Conservation (phyloP, 228 moss, liverwort and hornwort species). For the Sphagnum magellanicum region DNA sequence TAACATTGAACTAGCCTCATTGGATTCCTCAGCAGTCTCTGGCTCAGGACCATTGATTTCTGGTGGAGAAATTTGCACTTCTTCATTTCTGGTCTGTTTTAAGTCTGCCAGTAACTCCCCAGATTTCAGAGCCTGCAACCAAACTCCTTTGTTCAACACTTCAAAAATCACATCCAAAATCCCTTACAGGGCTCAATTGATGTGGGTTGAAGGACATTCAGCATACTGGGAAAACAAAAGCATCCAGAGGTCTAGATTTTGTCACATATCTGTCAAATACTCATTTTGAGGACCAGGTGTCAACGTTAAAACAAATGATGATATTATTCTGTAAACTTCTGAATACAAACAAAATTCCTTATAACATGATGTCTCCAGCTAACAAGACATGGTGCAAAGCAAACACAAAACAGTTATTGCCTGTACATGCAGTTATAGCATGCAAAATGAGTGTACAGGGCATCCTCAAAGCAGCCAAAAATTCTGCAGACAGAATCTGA, state of each 20-base stretch:
- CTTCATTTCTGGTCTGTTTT: conserved; percentile 62
- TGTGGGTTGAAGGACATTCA: background rate
- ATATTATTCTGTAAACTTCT: too few species aligned
- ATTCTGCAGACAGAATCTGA: background rate
- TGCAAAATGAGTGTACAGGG: background rate
- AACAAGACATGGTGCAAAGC: too few species aligned
- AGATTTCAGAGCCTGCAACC: conserved; percentile 73
- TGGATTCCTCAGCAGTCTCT: conserved; percentile 30
- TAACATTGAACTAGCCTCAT: conserved; percentile 62
- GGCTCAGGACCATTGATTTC: conserved; percentile 27
- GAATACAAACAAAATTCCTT: too few species aligned
- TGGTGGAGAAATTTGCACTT: conserved; percentile 17
- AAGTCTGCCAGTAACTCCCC: conserved; percentile 83
- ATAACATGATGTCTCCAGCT: background rate
- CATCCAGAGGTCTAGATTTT: background rate
- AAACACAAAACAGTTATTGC: background rate
- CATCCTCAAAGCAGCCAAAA: background rate
- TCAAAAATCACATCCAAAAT: background rate
- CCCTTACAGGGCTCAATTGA: background rate
- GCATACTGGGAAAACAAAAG: background rate
- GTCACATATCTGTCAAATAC: too few species aligned
- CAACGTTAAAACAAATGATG: too few species aligned
- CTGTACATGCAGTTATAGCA: background rate
- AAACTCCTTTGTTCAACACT: background rate
- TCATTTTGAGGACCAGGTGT: too few species aligned